Conservation (phyloP, 2,329 filamentous ascomycete genomes). For the Calonectria pauciramosa region DNA sequence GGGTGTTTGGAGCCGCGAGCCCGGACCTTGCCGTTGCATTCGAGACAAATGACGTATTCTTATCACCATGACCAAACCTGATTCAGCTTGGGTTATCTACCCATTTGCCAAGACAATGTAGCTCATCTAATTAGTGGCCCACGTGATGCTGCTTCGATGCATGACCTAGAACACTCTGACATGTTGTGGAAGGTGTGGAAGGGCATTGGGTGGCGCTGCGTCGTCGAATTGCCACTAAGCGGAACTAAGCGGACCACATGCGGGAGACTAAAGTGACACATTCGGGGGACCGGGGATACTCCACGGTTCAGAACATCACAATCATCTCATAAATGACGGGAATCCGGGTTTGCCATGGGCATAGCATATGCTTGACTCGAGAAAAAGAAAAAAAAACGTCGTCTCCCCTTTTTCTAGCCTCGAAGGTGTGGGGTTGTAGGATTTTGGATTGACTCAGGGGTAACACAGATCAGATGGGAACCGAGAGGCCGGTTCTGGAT, state of each 20-base stretch:
- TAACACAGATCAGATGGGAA: neutral
- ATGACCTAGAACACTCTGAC: no score
- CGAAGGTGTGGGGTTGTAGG: neutral
- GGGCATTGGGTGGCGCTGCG: no score
- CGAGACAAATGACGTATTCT: no score
- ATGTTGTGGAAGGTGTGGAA: no score
- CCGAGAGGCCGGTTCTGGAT: neutral
- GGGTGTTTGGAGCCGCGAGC: no score
- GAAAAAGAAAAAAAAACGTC: neutral
- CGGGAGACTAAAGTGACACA: neutral
- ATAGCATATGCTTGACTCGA: neutral
- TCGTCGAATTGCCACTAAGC: neutral
- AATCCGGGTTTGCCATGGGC: neutral
- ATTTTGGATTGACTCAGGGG: neutral
- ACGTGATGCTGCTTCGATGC: no score
- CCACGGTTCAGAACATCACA: neutral
- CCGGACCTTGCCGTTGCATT: no score
- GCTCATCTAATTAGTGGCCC: no score
- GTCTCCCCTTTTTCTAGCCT: neutral
- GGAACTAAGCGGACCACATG: neutral
- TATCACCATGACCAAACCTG: no score
- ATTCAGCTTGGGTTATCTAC: no score
- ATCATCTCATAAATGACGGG: neutral
- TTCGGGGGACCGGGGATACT: neutral
- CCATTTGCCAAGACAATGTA: no score